phyloP scores from a whole-genome alignment of 1,284 basidiomycete genomes.

The Ustilago vetiveriae region DNA sequence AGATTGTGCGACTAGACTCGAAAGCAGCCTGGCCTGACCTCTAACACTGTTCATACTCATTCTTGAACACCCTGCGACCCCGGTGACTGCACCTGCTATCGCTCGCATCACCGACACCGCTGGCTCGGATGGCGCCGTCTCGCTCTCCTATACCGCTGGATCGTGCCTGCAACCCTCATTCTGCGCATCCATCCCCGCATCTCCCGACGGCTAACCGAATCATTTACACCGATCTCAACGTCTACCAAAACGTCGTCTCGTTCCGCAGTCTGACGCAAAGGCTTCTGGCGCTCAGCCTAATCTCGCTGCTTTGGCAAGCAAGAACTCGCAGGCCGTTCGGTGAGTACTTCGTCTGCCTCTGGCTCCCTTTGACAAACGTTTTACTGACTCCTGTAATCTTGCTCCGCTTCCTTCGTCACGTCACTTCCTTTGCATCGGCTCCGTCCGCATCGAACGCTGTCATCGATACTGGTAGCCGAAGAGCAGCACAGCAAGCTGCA shows the following conservation, averaged over 20 bases:
- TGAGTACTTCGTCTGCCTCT: slow-evolving; percentile 2
- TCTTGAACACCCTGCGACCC: too few relatives aligned
- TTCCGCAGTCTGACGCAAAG: slow-evolving; percentile 51
- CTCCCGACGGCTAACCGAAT: too few relatives aligned
- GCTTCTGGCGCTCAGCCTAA: slow-evolving; percentile 48
- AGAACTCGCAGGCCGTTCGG: slow-evolving; percentile 51
- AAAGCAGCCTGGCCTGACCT: not conserved
- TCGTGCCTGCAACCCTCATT: not conserved
- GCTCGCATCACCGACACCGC: too few relatives aligned
- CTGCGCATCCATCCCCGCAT: too few relatives aligned
- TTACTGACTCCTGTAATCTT: not conserved
- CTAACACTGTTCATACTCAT: too few relatives aligned
- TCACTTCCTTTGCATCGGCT: not conserved
- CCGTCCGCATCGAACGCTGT: not conserved
- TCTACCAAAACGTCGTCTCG: too few relatives aligned
- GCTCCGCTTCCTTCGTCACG: not conserved
- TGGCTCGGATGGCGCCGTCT: too few relatives aligned
- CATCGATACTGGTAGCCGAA: slow-evolving; percentile 68
- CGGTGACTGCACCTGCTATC: too few relatives aligned
- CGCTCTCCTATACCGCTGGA: too few relatives aligned
- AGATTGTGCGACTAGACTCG: slow-evolving; percentile 7
- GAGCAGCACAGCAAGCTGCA: slow-evolving; percentile 75
- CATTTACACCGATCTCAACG: too few relatives aligned
- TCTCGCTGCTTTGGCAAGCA: slow-evolving; percentile 54
- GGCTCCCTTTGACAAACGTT: too few relatives aligned